Evolutionary conservation across 2,329 filamentous ascomycete species (phyloP), one percentile per base, ranked within the genome.

Genomic region (Diaporthe ilicicola): DNA sequence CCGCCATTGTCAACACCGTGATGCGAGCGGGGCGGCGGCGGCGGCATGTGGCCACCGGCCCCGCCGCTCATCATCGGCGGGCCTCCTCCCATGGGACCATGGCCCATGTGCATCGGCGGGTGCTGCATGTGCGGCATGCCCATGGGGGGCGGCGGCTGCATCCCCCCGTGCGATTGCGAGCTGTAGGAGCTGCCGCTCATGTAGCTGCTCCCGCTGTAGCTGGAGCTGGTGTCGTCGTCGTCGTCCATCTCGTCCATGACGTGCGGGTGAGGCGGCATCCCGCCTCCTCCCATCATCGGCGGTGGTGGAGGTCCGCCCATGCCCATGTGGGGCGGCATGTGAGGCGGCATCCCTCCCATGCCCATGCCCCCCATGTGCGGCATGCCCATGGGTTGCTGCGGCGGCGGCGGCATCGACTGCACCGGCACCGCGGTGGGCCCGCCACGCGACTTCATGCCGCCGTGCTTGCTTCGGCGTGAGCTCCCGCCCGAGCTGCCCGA

Each of bases 401-500:
- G 37, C 6, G 59, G 37, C 6, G 59, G 69, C 56, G 54, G 67
- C 12, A n/a, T 22, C 12, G 66, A 53, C 66, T 68, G 66, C 29
- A 68, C 66, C 29, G 66, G 66, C 29, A 59, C 53, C 10, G 66
- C 53, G 7, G 53, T 24, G 22, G 53, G 66, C 15, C 17, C 15
- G 6, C 42, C 65, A 6, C 53, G 48, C 39, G 50, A n/a, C 50
- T 64, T 56, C 37, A 50, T 50, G 27, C 69, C 51, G 62, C 69
- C 62, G 50, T 67, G 69, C 56, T 67, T 66, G 66, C 65, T 66
- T 59, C 65, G 65, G 48, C 72, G 72, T 17, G 65, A 67, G 27
- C 51, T 55, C 13, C 65, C 67, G 27, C 72, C 54, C 13, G 65
- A 70, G 51, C 65, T 59, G 27, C 72, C 54, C 13, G 65, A 70